phyloP scores from a whole-genome alignment of 306 rosid species.

The cucumber (Cucumis sativus) region DNA sequence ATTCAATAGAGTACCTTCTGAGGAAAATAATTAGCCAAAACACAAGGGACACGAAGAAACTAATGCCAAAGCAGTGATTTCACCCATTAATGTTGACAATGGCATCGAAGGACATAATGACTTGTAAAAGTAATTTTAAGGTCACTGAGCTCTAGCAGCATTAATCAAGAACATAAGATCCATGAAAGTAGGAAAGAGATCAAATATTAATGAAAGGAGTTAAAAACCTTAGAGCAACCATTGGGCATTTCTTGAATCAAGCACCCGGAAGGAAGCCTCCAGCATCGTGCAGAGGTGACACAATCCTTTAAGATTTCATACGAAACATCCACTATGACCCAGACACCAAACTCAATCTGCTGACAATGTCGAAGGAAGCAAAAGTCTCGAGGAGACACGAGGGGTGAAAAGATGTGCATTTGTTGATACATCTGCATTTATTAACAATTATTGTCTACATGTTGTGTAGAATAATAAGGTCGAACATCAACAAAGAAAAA shows the following conservation, averaged over 20 bases:
- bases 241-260: constrained; percentile 35
- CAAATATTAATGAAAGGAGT: neutral
- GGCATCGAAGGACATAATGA: neutral
- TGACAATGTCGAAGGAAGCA: constrained; percentile 47
- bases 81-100: neutral
- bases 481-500: neutral
- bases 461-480: neutral
- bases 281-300: constrained; percentile 5
- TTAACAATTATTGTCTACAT: neutral
- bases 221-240: constrained; percentile 39
- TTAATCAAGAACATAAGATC: neutral
- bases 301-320: constrained; percentile 15
- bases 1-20: neutral
- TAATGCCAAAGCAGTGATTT: neutral
- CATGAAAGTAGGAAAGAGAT: neutral
- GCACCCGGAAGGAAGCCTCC: constrained; percentile 80
- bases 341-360: constrained; percentile 28
- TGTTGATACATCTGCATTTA: constrained; percentile 51
- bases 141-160: neutral
- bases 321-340: constrained; percentile 62
- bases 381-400: constrained; percentile 40
- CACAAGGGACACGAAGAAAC: neutral
- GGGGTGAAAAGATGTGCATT: constrained; percentile 58
- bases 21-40: neutral
- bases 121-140: neutral